Percentiles rank a stretch among this genome's conserved stretches.
Evolutionary conservation across 1,139 yeast genomes (phyloP).

Genomic region (Yamadazyma songkhlaensis): DNA sequence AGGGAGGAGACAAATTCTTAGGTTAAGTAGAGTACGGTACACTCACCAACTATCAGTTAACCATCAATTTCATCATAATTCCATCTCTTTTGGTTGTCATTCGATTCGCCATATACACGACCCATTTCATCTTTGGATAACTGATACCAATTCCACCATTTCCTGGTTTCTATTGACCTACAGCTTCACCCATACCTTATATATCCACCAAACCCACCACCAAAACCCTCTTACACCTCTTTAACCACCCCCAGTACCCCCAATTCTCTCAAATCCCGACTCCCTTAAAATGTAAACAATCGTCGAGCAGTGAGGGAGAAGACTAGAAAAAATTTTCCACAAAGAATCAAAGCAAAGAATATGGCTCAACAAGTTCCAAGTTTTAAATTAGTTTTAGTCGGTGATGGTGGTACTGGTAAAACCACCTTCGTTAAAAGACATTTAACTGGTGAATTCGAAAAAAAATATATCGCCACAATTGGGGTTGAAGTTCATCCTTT

Average conservation of each 20-base stretch:
- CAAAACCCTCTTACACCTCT: background rate
- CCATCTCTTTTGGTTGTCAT: too few species aligned
- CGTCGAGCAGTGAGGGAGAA: slow-evolving; percentile 2
- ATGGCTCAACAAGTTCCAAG: slow-evolving; percentile 90
- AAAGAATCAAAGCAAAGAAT: slow-evolving; percentile 4
- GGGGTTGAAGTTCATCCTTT: slow-evolving; percentile 99
- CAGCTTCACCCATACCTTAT: background rate
- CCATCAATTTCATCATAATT: too few species aligned
- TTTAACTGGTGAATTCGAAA: slow-evolving; percentile 99
- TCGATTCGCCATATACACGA: too few species aligned
- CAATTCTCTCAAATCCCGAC: background rate
- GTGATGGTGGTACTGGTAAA: slow-evolving; percentile 99
- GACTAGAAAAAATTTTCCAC: slow-evolving; percentile 7
- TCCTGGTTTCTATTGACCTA: background rate
- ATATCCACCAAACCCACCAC: too few species aligned
- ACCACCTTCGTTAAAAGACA: slow-evolving; percentile 99
- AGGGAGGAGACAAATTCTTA: too few species aligned
- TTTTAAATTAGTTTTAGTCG: slow-evolving; percentile 96
- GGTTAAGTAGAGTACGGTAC: too few species aligned
- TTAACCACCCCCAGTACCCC: background rate
- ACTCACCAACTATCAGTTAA: too few species aligned
- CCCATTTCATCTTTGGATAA: too few species aligned
- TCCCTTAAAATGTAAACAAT: background rate
- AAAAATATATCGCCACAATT: slow-evolving; percentile 97
- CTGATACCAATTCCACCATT: too few species aligned